A percentile compares a stretch with the other conserved stretches of the same genome.
Evolutionary conservation across 1,139 yeast species (phyloP).

Genomic region (Candida pseudocylindracea): DNA sequence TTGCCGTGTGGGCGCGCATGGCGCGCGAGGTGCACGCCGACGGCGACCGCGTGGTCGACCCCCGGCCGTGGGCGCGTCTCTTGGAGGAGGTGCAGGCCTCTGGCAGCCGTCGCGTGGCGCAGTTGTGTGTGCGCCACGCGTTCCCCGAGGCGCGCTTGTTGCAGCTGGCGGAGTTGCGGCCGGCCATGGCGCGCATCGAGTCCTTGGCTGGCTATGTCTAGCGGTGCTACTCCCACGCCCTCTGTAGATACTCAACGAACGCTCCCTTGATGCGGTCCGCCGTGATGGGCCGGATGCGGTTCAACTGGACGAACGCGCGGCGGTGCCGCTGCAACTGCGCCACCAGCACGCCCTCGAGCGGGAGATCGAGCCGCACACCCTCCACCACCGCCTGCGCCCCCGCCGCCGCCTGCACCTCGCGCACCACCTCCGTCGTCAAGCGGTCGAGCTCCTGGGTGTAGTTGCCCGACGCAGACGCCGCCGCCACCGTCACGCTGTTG

Average conservation of each 20-base stretch:
- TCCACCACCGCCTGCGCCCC: constrained; percentile 35
- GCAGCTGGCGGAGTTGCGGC: too few relatives aligned
- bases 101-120: too few relatives aligned
- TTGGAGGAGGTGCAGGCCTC: too few relatives aligned
- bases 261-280: constrained; percentile 40
- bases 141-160: too few relatives aligned
- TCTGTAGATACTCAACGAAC: constrained; percentile 54
- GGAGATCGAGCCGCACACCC: constrained; percentile 29
- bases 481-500: constrained; percentile 53
- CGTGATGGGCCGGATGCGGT: constrained; percentile 58
- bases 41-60: too few relatives aligned
- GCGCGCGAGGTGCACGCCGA: too few relatives aligned
- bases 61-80: too few relatives aligned
- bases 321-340: constrained; percentile 72
- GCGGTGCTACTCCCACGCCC: not conserved
- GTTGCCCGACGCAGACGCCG: constrained; percentile 41
- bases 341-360: constrained; percentile 36
- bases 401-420: constrained; percentile 31
- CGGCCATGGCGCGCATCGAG: too few relatives aligned
- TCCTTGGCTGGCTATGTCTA: too few relatives aligned
- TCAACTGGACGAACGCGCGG: constrained; percentile 59
- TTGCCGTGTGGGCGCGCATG: too few relatives aligned
- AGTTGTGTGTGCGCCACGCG: too few relatives aligned
- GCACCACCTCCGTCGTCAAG: constrained; percentile 41
- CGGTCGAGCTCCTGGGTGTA: constrained; percentile 66